Conservation (phyloP, 2,329 filamentous ascomycete genomes). For the Periconia sp. region DNA sequence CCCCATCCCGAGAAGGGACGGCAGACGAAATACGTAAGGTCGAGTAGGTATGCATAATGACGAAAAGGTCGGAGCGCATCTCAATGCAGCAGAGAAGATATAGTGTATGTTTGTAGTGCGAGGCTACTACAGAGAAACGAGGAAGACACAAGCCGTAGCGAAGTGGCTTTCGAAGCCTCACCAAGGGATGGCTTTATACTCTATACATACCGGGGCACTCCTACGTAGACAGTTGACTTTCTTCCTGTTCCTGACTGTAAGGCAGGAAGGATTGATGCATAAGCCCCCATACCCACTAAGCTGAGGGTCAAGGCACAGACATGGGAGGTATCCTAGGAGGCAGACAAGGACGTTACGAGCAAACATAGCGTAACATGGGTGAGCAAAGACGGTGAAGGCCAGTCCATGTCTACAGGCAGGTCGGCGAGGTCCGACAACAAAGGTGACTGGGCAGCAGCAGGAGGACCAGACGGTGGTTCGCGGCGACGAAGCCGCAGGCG, state of each 20-base stretch:
- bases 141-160: neutral
- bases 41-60: conserved; percentile 8
- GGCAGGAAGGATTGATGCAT: conserved; percentile 8
- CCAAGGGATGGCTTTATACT: conserved; percentile 9
- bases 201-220: neutral
- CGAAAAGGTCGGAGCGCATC: neutral
- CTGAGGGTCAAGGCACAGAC: conserved; percentile 11
- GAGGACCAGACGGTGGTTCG: neutral
- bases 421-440: conserved; percentile 8
- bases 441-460: neutral
- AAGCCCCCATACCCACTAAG: conserved; percentile 8
- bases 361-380: conserved; percentile 10
- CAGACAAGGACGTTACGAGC: conserved; percentile 9
- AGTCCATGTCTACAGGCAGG: conserved; percentile 1
- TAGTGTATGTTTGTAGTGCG: neutral
- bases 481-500: conserved; percentile 3
- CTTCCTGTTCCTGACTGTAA: conserved; percentile 9
- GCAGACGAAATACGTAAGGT: conserved; percentile 7
- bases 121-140: neutral
- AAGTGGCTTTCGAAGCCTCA: neutral
- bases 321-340: conserved; percentile 11
- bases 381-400: conserved; percentile 3
- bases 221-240: neutral
- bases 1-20: no score
- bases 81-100: neutral